Conservation (phyloP, 139 green algal species). For the Chara braunii region DNA sequence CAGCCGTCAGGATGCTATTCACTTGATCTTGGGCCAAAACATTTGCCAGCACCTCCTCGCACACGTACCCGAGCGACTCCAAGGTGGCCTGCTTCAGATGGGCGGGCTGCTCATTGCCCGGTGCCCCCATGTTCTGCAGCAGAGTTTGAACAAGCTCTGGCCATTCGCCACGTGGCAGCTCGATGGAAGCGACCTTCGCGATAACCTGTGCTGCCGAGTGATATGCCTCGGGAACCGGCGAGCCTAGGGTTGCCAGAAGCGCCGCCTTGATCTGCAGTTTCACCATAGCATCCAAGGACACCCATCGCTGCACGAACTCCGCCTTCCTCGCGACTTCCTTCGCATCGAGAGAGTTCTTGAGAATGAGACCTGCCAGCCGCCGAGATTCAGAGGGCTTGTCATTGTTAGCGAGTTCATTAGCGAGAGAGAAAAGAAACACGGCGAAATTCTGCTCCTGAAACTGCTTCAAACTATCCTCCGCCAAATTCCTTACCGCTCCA, state of each 20-base stretch:
- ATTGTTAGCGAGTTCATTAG: slow-evolving; percentile 66
- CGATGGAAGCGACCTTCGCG: slow-evolving; percentile 87
- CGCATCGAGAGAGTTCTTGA: slow-evolving; percentile 92
- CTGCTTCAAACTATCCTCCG: slow-evolving; percentile 68
- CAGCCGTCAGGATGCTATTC: slow-evolving; percentile 89
- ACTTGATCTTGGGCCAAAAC: slow-evolving; percentile 76
- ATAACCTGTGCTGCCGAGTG: slow-evolving; percentile 62
- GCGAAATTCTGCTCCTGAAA: slow-evolving; percentile 70
- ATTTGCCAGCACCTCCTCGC: slow-evolving; percentile 84
- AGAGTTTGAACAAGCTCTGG: slow-evolving; percentile 68
- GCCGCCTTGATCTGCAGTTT: slow-evolving; percentile 66
- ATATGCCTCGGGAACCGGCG: slow-evolving; percentile 44
- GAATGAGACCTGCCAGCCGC: slow-evolving; percentile 78
- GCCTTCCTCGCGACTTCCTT: slow-evolving; percentile 64
- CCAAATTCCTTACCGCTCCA: slow-evolving; percentile 52
- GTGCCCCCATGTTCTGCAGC: slow-evolving; percentile 50
- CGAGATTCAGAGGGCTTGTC: slow-evolving; percentile 61
- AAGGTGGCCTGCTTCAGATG: slow-evolving; percentile 67
- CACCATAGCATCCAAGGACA: slow-evolving; percentile 50
- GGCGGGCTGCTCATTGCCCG: background rate
- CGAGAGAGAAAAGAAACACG: slow-evolving; percentile 62
- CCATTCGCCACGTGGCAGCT: slow-evolving; percentile 77
- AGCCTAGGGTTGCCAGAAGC: slow-evolving; percentile 65
- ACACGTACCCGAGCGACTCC: slow-evolving; percentile 87
- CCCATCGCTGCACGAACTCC: slow-evolving; percentile 64